Base-by-base conservation (phyloP, 2,329 filamentous ascomycete genomes). In the Fusarium keratoplasticum region DNA sequence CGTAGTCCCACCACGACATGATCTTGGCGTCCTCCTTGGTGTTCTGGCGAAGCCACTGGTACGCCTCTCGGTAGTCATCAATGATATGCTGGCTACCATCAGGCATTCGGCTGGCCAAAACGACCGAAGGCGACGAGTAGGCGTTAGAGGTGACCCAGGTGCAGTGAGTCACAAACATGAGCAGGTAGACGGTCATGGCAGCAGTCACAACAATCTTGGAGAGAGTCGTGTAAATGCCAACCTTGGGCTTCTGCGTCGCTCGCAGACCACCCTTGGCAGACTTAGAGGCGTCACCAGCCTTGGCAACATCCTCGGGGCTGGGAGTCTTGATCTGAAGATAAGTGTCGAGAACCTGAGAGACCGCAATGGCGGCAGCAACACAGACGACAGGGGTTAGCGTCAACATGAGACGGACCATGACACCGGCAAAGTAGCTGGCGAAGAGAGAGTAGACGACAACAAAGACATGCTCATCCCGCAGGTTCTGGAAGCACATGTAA, bases 1-100 rank as follows among this genome's bases (percentile, higher is more conserved):
- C 96, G 80, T 99, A 99, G 83, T 99, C 96, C 96, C 96, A 99
- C 96, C 96, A 99, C 2, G 95, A 96, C 96, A 98, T 98, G 82
- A 99, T 93, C 89, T 98, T 99, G 81, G 97, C 95, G 79, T 98
- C 94, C 76, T 96, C 90, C 70, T 93, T 89, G 11, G 97, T 99
- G 87, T 99, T 99, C 84, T 99, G 96, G 73, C 96, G 94, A 59
- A 99, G 92, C 96, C 96, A 99, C 86, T 99, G 97, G 86, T 99
- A 99, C 2, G 96, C 96, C 89, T 99, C 96, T 81, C 96, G 93
- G 86, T 99, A 99, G 83, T 99, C 96, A 81, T 99, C 96, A 80
- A 99, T 99, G 82, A 99, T 99, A 85, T 97, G 95, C 82, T 98
- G 96, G 82, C 92, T 96, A 72, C 97, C 96, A 81, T 99, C 96